Percentiles rank a stretch among this genome's conserved stretches.
These are phyloP conservation scores for Naganishia antarctica DNA, from an alignment of 768 basidiomycete species.

Conservation along the genomic window DNA sequence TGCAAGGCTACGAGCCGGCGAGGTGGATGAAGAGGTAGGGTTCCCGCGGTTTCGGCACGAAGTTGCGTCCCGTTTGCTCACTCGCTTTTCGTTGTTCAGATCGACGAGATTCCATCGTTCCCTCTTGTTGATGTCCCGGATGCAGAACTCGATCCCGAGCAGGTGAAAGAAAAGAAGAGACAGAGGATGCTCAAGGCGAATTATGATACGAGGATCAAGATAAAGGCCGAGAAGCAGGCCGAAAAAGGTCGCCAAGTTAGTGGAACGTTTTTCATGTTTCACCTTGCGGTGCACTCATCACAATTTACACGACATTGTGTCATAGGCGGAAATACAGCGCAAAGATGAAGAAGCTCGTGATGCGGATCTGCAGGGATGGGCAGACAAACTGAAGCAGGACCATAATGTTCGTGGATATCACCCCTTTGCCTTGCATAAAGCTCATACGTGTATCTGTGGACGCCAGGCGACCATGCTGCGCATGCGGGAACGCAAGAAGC, in stretches of 20 bases:
- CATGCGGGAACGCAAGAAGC: slow-evolving; percentile 75
- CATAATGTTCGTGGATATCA: slow-evolving; percentile 64
- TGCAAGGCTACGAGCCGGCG: slow-evolving; percentile 48
- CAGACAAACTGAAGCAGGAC: slow-evolving; percentile 64
- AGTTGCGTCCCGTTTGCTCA: no score
- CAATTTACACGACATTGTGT: not conserved
- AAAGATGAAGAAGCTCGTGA: slow-evolving; percentile 72
- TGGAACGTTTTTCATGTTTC: slow-evolving; percentile 23
- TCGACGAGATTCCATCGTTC: slow-evolving; percentile 56
- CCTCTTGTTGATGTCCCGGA: slow-evolving; percentile 89
- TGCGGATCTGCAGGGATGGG: slow-evolving; percentile 68
- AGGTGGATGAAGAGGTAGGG: slow-evolving; percentile 33
- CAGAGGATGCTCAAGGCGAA: slow-evolving; percentile 90
- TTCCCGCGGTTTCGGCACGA: not conserved
- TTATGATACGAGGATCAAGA: slow-evolving; percentile 80
- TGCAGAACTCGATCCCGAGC: slow-evolving; percentile 83
- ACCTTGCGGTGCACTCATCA: no score
- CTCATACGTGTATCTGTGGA: no score
- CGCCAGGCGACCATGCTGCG: slow-evolving; percentile 68
- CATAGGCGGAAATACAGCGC: slow-evolving; percentile 53
- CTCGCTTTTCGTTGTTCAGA: slow-evolving; percentile 4
- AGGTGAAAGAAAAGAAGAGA: slow-evolving; percentile 86
- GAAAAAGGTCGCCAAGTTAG: slow-evolving; percentile 60
- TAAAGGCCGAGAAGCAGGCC: slow-evolving; percentile 77
- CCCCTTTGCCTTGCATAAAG: no score